Evolutionary conservation across 306 rosid species (phyloP), one percentile per base, ranked within the genome.

Genomic region (Vigna radiata): DNA sequence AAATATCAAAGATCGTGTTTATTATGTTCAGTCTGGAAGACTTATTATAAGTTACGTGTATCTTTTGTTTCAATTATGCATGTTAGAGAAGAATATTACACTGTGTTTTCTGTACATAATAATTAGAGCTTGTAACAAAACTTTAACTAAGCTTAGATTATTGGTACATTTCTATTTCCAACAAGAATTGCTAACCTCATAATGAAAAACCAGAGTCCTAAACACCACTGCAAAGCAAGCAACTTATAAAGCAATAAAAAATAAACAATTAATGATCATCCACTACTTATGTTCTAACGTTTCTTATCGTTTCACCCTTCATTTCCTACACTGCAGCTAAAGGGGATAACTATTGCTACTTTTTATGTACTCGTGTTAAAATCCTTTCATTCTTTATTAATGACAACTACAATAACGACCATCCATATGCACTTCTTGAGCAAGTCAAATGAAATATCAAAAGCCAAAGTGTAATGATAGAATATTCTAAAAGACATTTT

Each of bases 1-100:
- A 37, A 73, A 75, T 39, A 33, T 37, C 66, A 64, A 2, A 18
- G 41, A 33, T 53, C 56, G 25, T 29, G 21, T 15, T 15, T 69
- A 31, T 72, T 65, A 71, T 47, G 33, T 68, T 76, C 54, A 58
- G 41, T 61, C 55, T 48, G 23, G 64, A 58, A 13, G 29, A 48
- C 9, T 16, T 33, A 49, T 15, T 31, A 55, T 29, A 36, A 53
- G 46, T 48, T 49, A 8, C 19, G 37, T 36, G 75, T 31, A 69
- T 29, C 81, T 60, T 78, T 66, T 19, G 72, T 71, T 71, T 76
- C 67, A 60, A 29, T 69, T 67, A 49, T 43, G n/a, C 19, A 12
- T 11, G 68, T 50, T 44, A n/a, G 14, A 47, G 14, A 47, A 17
- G n/a, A 47, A 48, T 39, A 33, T 73, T 67, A 68, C 5, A 37